Evolutionary conservation across 345 rosid species (phyloP), one percentile per base, ranked within the genome.

Genomic region (Euphorbia tirucalli): DNA sequence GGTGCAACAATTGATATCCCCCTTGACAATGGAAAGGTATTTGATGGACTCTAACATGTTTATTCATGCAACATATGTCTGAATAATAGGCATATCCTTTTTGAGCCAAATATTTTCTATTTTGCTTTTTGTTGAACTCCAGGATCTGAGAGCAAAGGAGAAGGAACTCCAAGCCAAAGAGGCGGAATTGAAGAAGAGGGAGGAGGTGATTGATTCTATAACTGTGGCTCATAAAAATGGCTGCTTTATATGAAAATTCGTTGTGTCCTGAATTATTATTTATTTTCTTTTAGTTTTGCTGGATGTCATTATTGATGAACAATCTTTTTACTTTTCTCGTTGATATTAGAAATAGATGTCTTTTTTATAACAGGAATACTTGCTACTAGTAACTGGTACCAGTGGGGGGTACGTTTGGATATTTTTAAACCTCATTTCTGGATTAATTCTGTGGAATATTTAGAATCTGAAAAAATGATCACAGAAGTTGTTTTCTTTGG

Each of bases 131-230:
- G 52, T 77, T 10, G 61, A 65, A 78, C 63, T 77, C 19, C 75
- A 96, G 99, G 98, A 93, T 80, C 70, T 93, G 16, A 90, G 86
- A 80, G 82, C 89, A 22, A 93, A 83, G 86, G 98, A 96, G 85
- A 91, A 81, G 89, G 96, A 91, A 74, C 99, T 96, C 71, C 94
- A 87, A 63, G 95, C 91, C 70, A 96, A 87, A 77, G 99, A 96
- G 86, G 93, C 95, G 30, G 96, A 93, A 75, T 50, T 96, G 79
- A 93, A 83, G 73, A 90, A 62, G 71, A 87, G 83, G 77, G 98
- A 96, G 73, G 96, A 95, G 97, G 99, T 90, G 62, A 78, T 71
- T 72, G 63, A 55, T 37, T 61, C 18, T 61, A 48, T 39, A 32
- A 31, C 74, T 66, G 56, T 49, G 30, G 48, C 41, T 46, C 55